These are phyloP conservation scores for Lolium multiflorum DNA, from an alignment of 176 grass and related monocot genomes.

Conservation along the genomic window DNA sequence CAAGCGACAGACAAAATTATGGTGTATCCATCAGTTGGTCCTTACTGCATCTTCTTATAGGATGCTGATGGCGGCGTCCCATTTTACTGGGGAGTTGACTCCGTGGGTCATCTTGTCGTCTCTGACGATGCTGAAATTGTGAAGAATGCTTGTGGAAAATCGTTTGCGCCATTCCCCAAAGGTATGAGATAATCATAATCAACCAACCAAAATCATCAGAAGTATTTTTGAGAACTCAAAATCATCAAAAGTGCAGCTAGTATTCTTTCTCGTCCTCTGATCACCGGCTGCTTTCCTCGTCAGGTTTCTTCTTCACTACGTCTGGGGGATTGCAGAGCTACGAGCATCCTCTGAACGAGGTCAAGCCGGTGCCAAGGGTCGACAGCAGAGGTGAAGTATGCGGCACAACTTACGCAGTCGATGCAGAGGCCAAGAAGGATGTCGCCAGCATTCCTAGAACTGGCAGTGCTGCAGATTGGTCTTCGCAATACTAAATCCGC, in stretches of 20 bases:
- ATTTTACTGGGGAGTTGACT: constrained; percentile 72
- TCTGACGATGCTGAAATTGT: constrained; percentile 68
- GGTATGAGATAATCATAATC: constrained; percentile 15
- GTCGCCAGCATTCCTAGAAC: constrained; percentile 57
- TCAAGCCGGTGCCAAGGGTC: constrained; percentile 72
- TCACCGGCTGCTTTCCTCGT: not conserved
- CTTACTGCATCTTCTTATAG: constrained; percentile 25
- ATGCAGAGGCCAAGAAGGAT: constrained; percentile 66
- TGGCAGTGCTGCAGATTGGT: constrained; percentile 80
- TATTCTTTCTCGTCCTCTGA: not conserved
- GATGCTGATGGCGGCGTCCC: constrained; percentile 61
- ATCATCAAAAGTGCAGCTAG: not conserved
- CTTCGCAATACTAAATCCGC: constrained; percentile 48
- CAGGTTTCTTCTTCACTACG: constrained; percentile 89
- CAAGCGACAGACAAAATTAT: not conserved
- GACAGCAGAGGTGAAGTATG: constrained; percentile 84
- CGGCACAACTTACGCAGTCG: constrained; percentile 67
- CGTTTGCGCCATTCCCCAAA: constrained; percentile 75
- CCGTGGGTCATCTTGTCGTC: constrained; percentile 55
- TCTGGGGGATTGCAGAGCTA: constrained; percentile 73
- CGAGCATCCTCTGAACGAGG: constrained; percentile 80
- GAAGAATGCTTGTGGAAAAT: constrained; percentile 66
- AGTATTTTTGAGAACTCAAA: not conserved
- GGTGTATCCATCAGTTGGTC: not conserved
- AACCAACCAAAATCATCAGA: not conserved